phyloP scores from a whole-genome alignment of 2,329 filamentous ascomycete species.

The Sporothrix schenckii region DNA sequence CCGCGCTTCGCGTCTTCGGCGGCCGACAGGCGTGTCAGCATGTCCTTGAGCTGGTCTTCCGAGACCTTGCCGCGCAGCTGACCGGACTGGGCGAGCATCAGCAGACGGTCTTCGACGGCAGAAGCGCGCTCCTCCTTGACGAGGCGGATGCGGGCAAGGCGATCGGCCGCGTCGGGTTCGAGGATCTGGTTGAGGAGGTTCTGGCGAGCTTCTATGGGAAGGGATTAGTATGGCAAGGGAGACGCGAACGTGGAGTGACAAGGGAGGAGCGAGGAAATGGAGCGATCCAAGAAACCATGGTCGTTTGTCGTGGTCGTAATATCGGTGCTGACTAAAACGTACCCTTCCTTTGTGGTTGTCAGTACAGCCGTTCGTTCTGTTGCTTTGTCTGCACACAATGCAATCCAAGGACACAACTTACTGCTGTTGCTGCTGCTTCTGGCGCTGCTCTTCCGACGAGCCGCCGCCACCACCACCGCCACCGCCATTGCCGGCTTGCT shows the following conservation, averaged over 20 bases:
- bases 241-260: background rate
- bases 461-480: slow-evolving; percentile 51
- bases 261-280: background rate
- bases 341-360: slow-evolving; percentile 5
- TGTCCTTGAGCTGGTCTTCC: slow-evolving; percentile 89
- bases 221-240: slow-evolving; percentile 29
- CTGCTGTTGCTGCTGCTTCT: slow-evolving; percentile 57
- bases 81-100: slow-evolving; percentile 85
- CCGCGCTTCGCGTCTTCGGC: slow-evolving; percentile 70
- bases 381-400: no score
- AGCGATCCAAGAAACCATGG: background rate
- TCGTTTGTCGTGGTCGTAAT: background rate
- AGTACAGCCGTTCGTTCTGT: background rate
- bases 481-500: slow-evolving; percentile 60
- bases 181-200: slow-evolving; percentile 90
- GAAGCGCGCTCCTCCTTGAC: slow-evolving; percentile 90
- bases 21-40: slow-evolving; percentile 81
- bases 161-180: slow-evolving; percentile 88
- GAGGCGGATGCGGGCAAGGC: slow-evolving; percentile 88
- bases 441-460: slow-evolving; percentile 55
- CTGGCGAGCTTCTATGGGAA: slow-evolving; percentile 64
- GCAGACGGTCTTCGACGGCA: slow-evolving; percentile 89
- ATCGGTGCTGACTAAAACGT: background rate
- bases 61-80: slow-evolving; percentile 87
- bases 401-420: background rate